These are phyloP conservation scores for Lichenothelia convexa DNA, from an alignment of 495 filamentous ascomycete species.

Conservation along the genomic window DNA sequence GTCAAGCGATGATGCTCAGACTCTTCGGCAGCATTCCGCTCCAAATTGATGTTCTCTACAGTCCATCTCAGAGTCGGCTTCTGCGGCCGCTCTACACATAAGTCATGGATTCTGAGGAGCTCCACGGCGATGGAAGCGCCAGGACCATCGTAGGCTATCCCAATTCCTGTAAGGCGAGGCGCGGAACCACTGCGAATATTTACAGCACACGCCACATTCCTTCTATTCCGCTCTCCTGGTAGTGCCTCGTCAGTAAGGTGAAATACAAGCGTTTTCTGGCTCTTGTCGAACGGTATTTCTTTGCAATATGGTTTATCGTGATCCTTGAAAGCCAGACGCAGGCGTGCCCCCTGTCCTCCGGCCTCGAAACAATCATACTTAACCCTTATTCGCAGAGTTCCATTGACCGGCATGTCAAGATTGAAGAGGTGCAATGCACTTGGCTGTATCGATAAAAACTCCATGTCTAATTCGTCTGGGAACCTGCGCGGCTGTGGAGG, in stretches of 20 bases:
- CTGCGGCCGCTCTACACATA: background rate
- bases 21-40: background rate
- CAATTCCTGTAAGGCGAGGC: too few relatives aligned
- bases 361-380: background rate
- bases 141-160: too few relatives aligned
- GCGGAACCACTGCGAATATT: too few relatives aligned
- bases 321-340: constrained; percentile 6
- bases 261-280: background rate
- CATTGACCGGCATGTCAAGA: constrained; percentile 12
- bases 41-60: background rate
- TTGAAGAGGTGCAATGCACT: too few relatives aligned
- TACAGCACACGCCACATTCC: background rate
- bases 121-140: too few relatives aligned
- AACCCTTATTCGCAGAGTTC: constrained; percentile 4
- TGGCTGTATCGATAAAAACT: too few relatives aligned
- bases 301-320: background rate
- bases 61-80: background rate
- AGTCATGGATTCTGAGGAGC: too few relatives aligned
- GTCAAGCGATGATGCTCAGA: background rate
- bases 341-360: background rate
- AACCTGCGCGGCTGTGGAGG: background rate
- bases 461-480: background rate
- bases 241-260: background rate
- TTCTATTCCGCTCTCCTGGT: background rate
- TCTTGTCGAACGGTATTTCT: background rate